phyloP scores from a whole-genome alignment of 257 asterid genomes.

The Rubia yunnanensis region DNA sequence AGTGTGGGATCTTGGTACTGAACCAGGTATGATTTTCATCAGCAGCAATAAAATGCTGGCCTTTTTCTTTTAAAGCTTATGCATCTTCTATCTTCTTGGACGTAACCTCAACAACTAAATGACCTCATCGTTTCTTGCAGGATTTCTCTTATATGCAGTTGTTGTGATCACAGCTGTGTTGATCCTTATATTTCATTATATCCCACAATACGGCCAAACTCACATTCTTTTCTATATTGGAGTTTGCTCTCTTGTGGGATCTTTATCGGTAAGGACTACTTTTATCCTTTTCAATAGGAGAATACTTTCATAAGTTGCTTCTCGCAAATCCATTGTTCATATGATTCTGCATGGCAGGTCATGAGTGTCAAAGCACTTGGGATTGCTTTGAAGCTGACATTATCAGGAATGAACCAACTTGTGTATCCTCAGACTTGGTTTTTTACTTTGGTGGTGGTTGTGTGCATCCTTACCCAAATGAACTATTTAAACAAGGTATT shows the following conservation, averaged over 20 bases:
- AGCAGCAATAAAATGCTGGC: background rate
- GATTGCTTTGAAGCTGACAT: constrained; percentile 86
- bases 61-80: constrained; percentile 8
- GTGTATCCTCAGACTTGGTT: constrained; percentile 89
- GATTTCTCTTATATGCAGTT: constrained; percentile 31
- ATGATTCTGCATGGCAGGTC: constrained; percentile 44
- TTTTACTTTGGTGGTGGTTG: constrained; percentile 58
- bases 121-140: constrained; percentile 18
- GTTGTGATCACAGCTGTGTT: constrained; percentile 20
- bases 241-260: constrained; percentile 36
- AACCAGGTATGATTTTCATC: constrained; percentile 53
- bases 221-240: constrained; percentile 36
- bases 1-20: constrained; percentile 97
- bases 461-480: constrained; percentile 82
- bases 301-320: background rate
- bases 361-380: constrained; percentile 97
- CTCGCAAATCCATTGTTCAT: constrained; percentile 5
- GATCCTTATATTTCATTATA: constrained; percentile 30
- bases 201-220: constrained; percentile 40
- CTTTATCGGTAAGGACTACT: constrained; percentile 65
- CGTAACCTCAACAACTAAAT: background rate
- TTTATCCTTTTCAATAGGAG: background rate
- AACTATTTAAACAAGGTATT: constrained; percentile 83
- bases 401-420: constrained; percentile 86
- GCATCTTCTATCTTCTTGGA: constrained; percentile 1